These are phyloP conservation scores for Fusarium haematococcum DNA, from an alignment of 2,329 filamentous ascomycete genomes.

Conservation along the genomic window DNA sequence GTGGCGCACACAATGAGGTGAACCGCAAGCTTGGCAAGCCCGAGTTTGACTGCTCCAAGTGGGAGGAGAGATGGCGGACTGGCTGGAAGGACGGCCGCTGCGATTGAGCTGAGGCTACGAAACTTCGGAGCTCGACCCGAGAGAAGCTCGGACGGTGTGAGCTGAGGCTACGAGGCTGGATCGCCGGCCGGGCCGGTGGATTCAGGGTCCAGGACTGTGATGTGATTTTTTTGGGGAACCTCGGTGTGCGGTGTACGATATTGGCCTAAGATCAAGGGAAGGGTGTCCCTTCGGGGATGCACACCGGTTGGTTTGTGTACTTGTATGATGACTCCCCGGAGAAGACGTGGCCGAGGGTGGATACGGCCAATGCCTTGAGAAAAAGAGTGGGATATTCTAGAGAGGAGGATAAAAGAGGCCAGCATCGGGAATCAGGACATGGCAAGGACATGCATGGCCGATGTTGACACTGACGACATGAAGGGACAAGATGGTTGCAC, in stretches of 20 bases:
- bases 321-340: neutral
- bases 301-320: slow-evolving; percentile 10
- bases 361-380: slow-evolving; percentile 30
- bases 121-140: slow-evolving; percentile 1
- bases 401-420: slow-evolving; percentile 9
- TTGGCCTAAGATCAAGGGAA: neutral
- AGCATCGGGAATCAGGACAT: slow-evolving; percentile 2
- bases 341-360: slow-evolving; percentile 20
- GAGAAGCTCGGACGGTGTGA: slow-evolving; percentile 17
- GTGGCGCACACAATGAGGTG: slow-evolving; percentile 87
- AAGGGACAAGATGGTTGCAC: slow-evolving; percentile 11
- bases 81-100: slow-evolving; percentile 82
- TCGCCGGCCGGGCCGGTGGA: slow-evolving; percentile 19
- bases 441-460: slow-evolving; percentile 14
- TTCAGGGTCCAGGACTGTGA: slow-evolving; percentile 9
- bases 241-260: slow-evolving; percentile 37
- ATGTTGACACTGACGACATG: slow-evolving; percentile 15
- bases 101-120: slow-evolving; percentile 53
- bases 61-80: slow-evolving; percentile 95
- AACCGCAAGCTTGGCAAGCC: slow-evolving; percentile 92
- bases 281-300: neutral
- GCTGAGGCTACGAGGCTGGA: slow-evolving; percentile 29
- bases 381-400: slow-evolving; percentile 6
- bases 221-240: slow-evolving; percentile 3
- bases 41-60: slow-evolving; percentile 87